A percentile compares a stretch with the other conserved stretches of the same genome.
Conservation (phyloP, 257 asterid species). For the Solanum megistacrolobum region DNA sequence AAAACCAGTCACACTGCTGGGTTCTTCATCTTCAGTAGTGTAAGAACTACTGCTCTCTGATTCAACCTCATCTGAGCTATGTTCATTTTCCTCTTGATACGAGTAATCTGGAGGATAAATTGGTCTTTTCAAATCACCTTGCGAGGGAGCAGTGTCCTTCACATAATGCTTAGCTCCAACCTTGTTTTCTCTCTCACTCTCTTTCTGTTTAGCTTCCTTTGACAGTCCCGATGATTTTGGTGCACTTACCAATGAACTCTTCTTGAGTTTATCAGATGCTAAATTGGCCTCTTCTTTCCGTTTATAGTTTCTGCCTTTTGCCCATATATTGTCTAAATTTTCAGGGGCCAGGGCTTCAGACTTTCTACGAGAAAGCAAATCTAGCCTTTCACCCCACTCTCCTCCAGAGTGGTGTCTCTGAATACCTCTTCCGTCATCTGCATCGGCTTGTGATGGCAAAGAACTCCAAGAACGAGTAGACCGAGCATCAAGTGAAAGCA, state of each 20-base stretch:
- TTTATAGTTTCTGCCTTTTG: conserved; percentile 75
- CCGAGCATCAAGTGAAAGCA: conserved; percentile 63
- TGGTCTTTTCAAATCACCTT: neutral
- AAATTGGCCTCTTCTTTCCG: conserved; percentile 35
- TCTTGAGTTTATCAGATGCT: conserved; percentile 17
- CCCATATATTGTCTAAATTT: conserved; percentile 91
- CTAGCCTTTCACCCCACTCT: conserved; percentile 80
- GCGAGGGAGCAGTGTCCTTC: neutral
- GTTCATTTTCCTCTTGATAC: conserved; percentile 35
- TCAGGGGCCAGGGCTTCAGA: conserved; percentile 82
- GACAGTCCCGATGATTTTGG: conserved; percentile 36
- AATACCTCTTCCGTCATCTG: conserved; percentile 39
- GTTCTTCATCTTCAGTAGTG: conserved; percentile 65
- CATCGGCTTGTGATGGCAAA: conserved; percentile 33
- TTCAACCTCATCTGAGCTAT: conserved; percentile 43
- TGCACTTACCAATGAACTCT: conserved; percentile 24
- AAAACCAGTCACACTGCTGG: conserved; percentile 39
- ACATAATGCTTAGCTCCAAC: neutral
- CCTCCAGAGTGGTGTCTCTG: conserved; percentile 50
- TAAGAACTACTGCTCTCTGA: conserved; percentile 48
- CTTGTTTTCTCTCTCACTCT: conserved; percentile 11
- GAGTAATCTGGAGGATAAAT: neutral
- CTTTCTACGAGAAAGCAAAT: conserved; percentile 63
- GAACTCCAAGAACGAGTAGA: conserved; percentile 70
- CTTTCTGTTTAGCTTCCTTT: conserved; percentile 30